A percentile compares a stretch with the other conserved stretches of the same genome.
Conservation (phyloP, 2,329 filamentous ascomycete genomes). For the Mycosphaerelloides madeirae region DNA sequence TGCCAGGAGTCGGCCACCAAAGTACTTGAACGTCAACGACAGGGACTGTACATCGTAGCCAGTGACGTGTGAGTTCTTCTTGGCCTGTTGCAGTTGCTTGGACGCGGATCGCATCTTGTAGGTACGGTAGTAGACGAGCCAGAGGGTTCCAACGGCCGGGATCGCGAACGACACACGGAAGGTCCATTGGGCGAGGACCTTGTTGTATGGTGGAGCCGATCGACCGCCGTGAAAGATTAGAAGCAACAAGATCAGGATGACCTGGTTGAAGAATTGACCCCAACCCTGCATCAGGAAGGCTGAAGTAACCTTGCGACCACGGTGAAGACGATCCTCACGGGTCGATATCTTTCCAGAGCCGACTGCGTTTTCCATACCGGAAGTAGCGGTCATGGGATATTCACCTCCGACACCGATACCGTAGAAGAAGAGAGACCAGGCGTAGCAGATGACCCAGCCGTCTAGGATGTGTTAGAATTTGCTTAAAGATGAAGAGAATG, state of each 20-base stretch:
- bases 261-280: slow-evolving; percentile 94
- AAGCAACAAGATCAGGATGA: slow-evolving; percentile 77
- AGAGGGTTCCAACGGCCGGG: slow-evolving; percentile 82
- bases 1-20: slow-evolving; percentile 78
- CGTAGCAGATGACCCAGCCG: slow-evolving; percentile 96
- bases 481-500: background rate
- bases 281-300: slow-evolving; percentile 98
- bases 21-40: slow-evolving; percentile 71
- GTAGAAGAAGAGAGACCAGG: slow-evolving; percentile 91
- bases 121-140: slow-evolving; percentile 93
- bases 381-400: slow-evolving; percentile 95
- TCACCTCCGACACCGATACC: slow-evolving; percentile 72
- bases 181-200: slow-evolving; percentile 76
- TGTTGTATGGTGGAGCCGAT: slow-evolving; percentile 71
- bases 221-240: slow-evolving; percentile 81
- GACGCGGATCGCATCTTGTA: slow-evolving; percentile 90
- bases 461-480: slow-evolving; percentile 41
- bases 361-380: slow-evolving; percentile 74
- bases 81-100: slow-evolving; percentile 74
- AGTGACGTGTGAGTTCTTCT: slow-evolving; percentile 81
- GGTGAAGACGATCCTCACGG: slow-evolving; percentile 87
- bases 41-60: slow-evolving; percentile 89
- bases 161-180: slow-evolving; percentile 91
- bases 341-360: slow-evolving; percentile 84
- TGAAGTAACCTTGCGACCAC: slow-evolving; percentile 89